These are phyloP conservation scores for Diddensiella santjacobensis DNA, from an alignment of 805 yeast species.

Conservation along the genomic window DNA sequence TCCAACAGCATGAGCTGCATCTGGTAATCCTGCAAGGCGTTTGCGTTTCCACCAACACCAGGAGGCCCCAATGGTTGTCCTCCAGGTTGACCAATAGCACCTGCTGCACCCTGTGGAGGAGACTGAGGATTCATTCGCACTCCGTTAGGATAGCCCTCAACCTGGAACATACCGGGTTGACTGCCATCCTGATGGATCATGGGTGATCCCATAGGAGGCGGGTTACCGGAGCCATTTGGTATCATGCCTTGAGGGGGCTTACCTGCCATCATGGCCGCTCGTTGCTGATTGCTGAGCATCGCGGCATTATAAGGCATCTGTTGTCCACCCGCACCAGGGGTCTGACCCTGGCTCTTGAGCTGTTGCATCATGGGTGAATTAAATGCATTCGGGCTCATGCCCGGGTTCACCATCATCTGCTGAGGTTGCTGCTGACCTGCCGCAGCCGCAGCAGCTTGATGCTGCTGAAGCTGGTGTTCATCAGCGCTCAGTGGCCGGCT, in stretches of 20 bases:
- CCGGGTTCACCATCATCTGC: constrained; percentile 24
- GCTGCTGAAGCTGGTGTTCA: constrained; percentile 24
- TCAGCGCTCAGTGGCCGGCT: constrained; percentile 17
- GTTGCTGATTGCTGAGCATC: constrained; percentile 25
- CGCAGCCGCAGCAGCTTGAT: constrained; percentile 21
- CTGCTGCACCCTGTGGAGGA: constrained; percentile 23
- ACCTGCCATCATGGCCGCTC: constrained; percentile 26
- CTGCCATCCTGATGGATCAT: constrained; percentile 13
- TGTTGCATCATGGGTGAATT: constrained; percentile 30
- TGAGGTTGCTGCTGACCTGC: constrained; percentile 23
- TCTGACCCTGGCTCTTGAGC: constrained; percentile 21
- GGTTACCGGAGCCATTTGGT: constrained; percentile 10
- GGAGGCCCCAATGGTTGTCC: constrained; percentile 25
- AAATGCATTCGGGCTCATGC: constrained; percentile 22
- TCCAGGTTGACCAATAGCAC: too few relatives aligned
- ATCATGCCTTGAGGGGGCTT: constrained; percentile 17
- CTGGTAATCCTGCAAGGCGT: constrained; percentile 77
- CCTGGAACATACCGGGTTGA: constrained; percentile 21
- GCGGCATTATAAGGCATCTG: constrained; percentile 16
- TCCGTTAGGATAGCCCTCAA: constrained; percentile 20
- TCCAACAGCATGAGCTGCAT: constrained; percentile 72
- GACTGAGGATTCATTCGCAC: constrained; percentile 14
- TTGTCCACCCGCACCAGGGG: constrained; percentile 6
- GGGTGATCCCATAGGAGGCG: constrained; percentile 16
- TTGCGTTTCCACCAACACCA: constrained; percentile 36